Evolutionary conservation across 345 rosid genomes (phyloP).

Genomic region (Acer negundo): DNA sequence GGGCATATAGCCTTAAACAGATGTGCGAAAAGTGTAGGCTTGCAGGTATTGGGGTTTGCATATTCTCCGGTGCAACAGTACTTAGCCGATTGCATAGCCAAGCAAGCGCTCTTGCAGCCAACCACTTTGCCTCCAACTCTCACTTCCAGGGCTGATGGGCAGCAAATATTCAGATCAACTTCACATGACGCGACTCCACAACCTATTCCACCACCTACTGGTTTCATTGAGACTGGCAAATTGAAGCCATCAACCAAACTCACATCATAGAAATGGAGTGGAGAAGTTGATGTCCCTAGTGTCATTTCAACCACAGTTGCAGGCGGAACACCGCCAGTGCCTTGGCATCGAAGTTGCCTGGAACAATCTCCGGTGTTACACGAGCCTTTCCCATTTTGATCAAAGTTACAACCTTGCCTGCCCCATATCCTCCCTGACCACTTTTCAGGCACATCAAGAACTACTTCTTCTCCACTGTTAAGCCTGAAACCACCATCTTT

Average conservation of each 20-base stretch:
- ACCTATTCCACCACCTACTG: conserved; percentile 85
- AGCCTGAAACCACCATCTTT: conserved; percentile 69
- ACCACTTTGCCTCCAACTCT: conserved; percentile 61
- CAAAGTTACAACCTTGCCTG: conserved; percentile 75
- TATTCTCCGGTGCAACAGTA: conserved; percentile 89
- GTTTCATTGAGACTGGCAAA: conserved; percentile 81
- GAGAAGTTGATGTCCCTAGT: conserved; percentile 60
- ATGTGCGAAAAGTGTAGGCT: conserved; percentile 78
- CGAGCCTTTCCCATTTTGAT: conserved; percentile 61
- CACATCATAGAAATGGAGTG: conserved; percentile 93
- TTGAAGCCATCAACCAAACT: conserved; percentile 93
- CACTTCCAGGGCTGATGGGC: conserved; percentile 87
- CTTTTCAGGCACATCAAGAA: conserved; percentile 63
- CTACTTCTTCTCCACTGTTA: conserved; percentile 64
- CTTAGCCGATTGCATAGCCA: conserved; percentile 89
- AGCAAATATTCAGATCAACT: conserved; percentile 74
- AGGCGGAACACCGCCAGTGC: conserved; percentile 74
- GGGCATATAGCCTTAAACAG: conserved; percentile 94
- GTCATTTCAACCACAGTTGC: conserved; percentile 94
- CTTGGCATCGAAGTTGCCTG: conserved; percentile 57
- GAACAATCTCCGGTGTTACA: conserved; percentile 77
- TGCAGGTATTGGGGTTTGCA: conserved; percentile 68
- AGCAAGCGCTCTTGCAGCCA: conserved; percentile 93
- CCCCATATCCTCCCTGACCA: conserved; percentile 94
- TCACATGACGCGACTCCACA: conserved; percentile 90